These are phyloP conservation scores for Umbelopsis sp. DNA, from an alignment of 192 early-diverging fungal species.

Conservation along the genomic window DNA sequence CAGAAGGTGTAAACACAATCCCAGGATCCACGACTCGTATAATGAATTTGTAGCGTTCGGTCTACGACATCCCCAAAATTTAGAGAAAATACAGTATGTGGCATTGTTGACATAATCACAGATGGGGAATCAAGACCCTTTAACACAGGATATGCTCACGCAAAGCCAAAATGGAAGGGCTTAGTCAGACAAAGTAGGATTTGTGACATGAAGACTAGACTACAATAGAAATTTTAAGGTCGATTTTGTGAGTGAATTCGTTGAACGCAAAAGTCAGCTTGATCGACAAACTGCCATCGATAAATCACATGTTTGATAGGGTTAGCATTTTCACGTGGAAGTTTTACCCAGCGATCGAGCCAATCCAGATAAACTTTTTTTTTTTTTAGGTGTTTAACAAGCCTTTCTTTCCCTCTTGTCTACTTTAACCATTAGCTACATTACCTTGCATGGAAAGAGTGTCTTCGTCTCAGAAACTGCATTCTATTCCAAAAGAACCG, in stretches of 20 bases:
- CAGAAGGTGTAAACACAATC: too few relatives aligned
- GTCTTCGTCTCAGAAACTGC: constrained; percentile 13
- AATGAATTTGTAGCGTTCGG: too few relatives aligned
- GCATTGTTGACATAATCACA: too few relatives aligned
- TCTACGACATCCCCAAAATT: too few relatives aligned
- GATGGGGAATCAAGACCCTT: too few relatives aligned
- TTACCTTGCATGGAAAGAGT: constrained; percentile 11
- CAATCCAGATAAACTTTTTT: background rate
- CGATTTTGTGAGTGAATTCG: background rate
- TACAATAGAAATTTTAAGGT: too few relatives aligned
- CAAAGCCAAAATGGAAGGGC: too few relatives aligned
- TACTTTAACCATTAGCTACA: background rate
- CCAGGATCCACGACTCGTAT: too few relatives aligned
- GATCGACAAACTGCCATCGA: background rate
- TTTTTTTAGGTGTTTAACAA: background rate
- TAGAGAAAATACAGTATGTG: too few relatives aligned
- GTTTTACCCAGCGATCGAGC: background rate
- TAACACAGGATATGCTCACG: too few relatives aligned
- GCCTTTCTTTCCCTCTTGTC: background rate
- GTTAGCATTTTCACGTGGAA: background rate
- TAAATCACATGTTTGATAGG: background rate
- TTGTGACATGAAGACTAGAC: too few relatives aligned
- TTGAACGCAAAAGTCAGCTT: background rate
- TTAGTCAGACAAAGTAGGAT: too few relatives aligned
- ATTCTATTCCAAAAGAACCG: background rate